These are phyloP conservation scores for Dendrothele bispora DNA, from an alignment of 768 basidiomycete genomes.

Conservation along the genomic window DNA sequence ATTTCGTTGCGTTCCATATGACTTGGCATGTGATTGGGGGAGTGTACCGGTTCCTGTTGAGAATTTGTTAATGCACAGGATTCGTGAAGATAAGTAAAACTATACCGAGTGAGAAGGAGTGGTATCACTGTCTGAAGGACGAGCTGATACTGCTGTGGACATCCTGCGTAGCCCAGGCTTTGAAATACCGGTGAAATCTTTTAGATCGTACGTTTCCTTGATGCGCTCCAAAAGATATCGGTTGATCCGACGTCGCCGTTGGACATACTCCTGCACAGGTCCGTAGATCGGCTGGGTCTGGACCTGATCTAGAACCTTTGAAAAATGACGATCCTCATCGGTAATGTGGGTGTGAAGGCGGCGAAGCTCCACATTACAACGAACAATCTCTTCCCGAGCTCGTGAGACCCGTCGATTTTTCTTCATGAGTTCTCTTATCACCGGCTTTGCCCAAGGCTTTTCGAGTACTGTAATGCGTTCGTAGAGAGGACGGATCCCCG, in stretches of 20 bases:
- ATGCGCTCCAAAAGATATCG: neutral
- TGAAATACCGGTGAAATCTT: neutral
- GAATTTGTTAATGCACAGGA: neutral
- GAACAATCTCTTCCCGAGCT: slow-evolving; percentile 29
- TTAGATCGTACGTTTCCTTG: neutral
- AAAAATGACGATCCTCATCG: slow-evolving; percentile 17
- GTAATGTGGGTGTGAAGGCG: slow-evolving; percentile 25
- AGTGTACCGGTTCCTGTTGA: neutral
- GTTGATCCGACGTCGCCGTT: neutral
- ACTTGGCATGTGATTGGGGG: neutral
- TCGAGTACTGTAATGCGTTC: too few species aligned
- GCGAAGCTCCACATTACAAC: slow-evolving; percentile 30
- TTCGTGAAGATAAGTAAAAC: too few species aligned
- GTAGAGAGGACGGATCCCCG: too few species aligned
- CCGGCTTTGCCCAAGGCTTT: slow-evolving; percentile 26
- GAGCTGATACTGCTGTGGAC: neutral
- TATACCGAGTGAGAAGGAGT: too few species aligned
- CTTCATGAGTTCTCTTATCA: slow-evolving; percentile 22
- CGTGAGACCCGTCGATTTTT: slow-evolving; percentile 24
- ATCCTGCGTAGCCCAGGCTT: neutral
- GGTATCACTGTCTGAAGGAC: too few species aligned
- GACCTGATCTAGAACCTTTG: neutral
- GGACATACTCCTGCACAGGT: slow-evolving; percentile 1
- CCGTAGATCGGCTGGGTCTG: neutral
- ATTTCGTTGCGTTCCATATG: too few species aligned